Evolutionary conservation across 78 protist genomes (phyloP).

Genomic region (Speleostelium caveatum): DNA sequence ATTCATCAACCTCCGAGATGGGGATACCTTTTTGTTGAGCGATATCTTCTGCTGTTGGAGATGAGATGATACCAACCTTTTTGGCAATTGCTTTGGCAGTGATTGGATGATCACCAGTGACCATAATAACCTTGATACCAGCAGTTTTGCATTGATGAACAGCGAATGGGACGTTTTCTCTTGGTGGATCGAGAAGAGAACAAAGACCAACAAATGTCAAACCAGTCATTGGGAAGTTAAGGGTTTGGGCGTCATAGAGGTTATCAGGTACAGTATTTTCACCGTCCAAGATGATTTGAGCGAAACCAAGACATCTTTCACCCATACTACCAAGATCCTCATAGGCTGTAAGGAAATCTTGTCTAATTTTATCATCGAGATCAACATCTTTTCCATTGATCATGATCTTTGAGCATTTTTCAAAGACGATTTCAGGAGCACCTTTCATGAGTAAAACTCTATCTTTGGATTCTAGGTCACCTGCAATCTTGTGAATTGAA

Average conservation of each 20-base stretch:
- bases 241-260: slow-evolving; percentile 54
- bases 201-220: slow-evolving; percentile 92
- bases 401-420: slow-evolving; percentile 78
- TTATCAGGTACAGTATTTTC: slow-evolving; percentile 36
- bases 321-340: slow-evolving; percentile 66
- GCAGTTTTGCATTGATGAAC: slow-evolving; percentile 89
- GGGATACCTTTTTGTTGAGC: slow-evolving; percentile 70
- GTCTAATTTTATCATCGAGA: slow-evolving; percentile 19
- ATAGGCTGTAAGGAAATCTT: slow-evolving; percentile 60
- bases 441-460: slow-evolving; percentile 91
- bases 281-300: slow-evolving; percentile 17
- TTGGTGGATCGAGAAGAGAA: slow-evolving; percentile 97
- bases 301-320: slow-evolving; percentile 74
- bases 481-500: slow-evolving; percentile 44
- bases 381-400: slow-evolving; percentile 75
- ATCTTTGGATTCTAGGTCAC: slow-evolving; percentile 3
- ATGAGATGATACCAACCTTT: slow-evolving; percentile 63
- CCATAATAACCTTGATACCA: slow-evolving; percentile 95
- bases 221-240: slow-evolving; percentile 74
- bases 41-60: slow-evolving; percentile 80
- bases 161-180: slow-evolving; percentile 92
- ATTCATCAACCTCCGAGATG: slow-evolving; percentile 26
- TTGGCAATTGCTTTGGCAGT: slow-evolving; percentile 97
- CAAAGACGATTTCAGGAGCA: slow-evolving; percentile 93
- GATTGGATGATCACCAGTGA: slow-evolving; percentile 98